Evolutionary conservation across 1,139 yeast species (phyloP), one percentile per base, ranked within the genome.

Genomic region (Diutina neorugosa): DNA sequence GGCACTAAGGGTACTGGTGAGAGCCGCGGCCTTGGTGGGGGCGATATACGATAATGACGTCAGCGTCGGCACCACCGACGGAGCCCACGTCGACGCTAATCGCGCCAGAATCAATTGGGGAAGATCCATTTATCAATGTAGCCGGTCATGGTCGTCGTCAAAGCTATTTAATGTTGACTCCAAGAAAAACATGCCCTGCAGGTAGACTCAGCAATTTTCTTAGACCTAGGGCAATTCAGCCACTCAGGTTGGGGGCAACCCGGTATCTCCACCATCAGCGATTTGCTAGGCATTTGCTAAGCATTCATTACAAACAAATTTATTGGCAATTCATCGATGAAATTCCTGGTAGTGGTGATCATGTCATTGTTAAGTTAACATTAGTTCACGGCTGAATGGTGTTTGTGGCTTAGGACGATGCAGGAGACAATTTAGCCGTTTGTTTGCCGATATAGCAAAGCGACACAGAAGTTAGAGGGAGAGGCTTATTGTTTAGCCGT

Each of bases 31-130:
- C 12, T 56, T 51, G 4, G 59, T 57, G 16, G 64, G 60, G 48
- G 57, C 57, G 14, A 62, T 56, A 27, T 58, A 55, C 5, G 62
- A 57, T 16, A 62, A 50, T 2, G 60, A 53, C 7, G 64, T 60
- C 37, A 58, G 52, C 4, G 65, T 57, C n/a, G 63, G 60, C 6
- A 59, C 55, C 27, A 53, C 54, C 44, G 51, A 53, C 11, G 59
- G 56, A 31, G 56, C 44, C 59, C 59, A 57, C 18, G 54, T 55
- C 11, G 57, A 56, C 11, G 58, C 55, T 50, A 57, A 54, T 51
- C 53, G 51, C 19, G 52, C 54, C 34, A 55, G 47, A 31, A 31
- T 31, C 37, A 31, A 9, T 31, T 31, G 37, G n/a, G n/a, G 14
- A 11, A 31, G n/a, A 14, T 11, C 14, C 37, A 31, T 31, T 11